Evolutionary conservation across 164 flowering plant genomes (phyloP).

Genomic region (Umbilicus rupestris): DNA sequence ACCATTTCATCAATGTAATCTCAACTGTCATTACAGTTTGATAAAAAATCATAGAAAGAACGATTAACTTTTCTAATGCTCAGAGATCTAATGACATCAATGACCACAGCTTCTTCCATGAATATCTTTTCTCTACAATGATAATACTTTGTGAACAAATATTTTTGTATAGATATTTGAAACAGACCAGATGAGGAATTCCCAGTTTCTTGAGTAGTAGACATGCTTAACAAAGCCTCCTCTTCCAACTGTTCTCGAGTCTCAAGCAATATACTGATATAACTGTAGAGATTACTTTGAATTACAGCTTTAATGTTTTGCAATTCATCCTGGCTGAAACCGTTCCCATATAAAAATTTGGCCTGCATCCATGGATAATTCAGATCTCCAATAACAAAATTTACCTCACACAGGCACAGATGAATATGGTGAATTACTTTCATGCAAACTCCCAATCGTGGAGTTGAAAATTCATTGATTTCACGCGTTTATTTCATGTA

Average conservation of each 20-base stretch:
- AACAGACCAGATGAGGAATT: slow-evolving; percentile 21
- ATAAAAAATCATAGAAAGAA: too few species aligned
- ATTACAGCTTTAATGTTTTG: slow-evolving; percentile 84
- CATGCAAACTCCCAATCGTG: too few species aligned
- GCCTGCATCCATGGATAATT: slow-evolving; percentile 39
- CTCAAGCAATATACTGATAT: slow-evolving; percentile 85
- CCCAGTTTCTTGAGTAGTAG: slow-evolving; percentile 15
- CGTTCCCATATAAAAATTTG: slow-evolving; percentile 76
- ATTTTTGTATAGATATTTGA: slow-evolving; percentile 3
- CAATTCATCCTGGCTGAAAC: slow-evolving; percentile 60
- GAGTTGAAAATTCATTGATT: too few species aligned
- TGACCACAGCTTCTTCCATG: not conserved
- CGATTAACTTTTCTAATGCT: too few species aligned
- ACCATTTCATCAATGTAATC: too few species aligned
- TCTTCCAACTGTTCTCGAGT: slow-evolving; percentile 93
- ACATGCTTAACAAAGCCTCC: slow-evolving; percentile 17
- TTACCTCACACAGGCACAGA: not conserved
- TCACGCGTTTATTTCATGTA: too few species aligned
- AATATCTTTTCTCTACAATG: not conserved
- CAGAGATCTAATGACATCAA: too few species aligned
- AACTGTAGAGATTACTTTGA: slow-evolving; percentile 89
- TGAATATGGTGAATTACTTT: not conserved
- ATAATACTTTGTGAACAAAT: not conserved
- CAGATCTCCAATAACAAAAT: not conserved
- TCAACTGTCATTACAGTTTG: too few species aligned